Conservation (phyloP, 805 yeast species). For the Wickerhamiella cacticola region DNA sequence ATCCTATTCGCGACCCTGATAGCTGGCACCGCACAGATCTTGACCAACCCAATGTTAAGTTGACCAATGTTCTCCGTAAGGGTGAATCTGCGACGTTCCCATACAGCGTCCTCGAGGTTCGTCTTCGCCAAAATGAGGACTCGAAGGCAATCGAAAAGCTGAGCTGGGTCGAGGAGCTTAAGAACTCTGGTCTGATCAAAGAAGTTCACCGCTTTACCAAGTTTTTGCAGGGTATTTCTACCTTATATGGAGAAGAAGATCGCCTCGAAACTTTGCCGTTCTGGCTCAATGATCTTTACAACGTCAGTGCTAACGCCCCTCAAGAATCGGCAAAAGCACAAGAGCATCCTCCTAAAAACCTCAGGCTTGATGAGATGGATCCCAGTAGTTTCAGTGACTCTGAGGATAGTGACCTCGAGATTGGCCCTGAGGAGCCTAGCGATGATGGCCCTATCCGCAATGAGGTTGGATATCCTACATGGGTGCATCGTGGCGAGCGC, state of each 20-base stretch:
- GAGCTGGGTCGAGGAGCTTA: constrained; percentile 75
- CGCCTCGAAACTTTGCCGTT: constrained; percentile 81
- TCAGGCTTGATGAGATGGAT: constrained; percentile 40
- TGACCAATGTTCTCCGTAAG: constrained; percentile 65
- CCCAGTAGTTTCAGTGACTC: constrained; percentile 41
- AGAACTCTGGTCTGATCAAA: constrained; percentile 70
- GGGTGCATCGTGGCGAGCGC: constrained; percentile 19
- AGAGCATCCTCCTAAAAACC: constrained; percentile 11
- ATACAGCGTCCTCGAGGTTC: constrained; percentile 65
- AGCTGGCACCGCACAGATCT: constrained; percentile 90
- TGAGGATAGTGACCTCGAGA: constrained; percentile 18
- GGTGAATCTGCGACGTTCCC: constrained; percentile 83
- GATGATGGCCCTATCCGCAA: background rate
- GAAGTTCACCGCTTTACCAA: constrained; percentile 91
- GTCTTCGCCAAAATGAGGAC: constrained; percentile 37
- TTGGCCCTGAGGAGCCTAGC: constrained; percentile 8
- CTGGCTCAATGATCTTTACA: constrained; percentile 87
- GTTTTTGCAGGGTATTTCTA: constrained; percentile 85
- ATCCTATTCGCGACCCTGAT: constrained; percentile 81
- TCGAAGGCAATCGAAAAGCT: constrained; percentile 29
- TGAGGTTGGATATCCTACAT: constrained; percentile 23
- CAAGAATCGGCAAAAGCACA: background rate
- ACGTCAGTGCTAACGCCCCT: constrained; percentile 29
- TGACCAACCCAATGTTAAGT: constrained; percentile 54
- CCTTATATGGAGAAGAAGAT: constrained; percentile 80